Percentiles rank a stretch among this genome's conserved stretches.
These are phyloP conservation scores for Rhodotorula sp. DNA, from an alignment of 1,284 basidiomycete genomes.

Conservation along the genomic window DNA sequence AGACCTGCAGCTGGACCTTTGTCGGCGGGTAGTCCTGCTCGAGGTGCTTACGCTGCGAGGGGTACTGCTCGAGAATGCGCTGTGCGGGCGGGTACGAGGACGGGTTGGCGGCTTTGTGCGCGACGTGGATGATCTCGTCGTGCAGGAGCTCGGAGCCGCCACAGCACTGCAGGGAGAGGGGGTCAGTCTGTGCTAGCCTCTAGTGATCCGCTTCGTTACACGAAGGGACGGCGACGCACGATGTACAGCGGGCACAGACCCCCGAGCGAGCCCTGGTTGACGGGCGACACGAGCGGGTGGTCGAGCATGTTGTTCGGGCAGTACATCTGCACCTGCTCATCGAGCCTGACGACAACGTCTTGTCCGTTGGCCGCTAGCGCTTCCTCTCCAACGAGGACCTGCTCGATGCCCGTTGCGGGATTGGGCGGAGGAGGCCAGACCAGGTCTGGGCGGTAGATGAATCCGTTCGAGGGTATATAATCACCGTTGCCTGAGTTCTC, in stretches of 20 bases:
- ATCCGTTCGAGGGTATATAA: slow-evolving; percentile 36
- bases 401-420: slow-evolving; percentile 34
- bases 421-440: slow-evolving; percentile 33
- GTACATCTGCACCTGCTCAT: slow-evolving; percentile 64
- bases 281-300: slow-evolving; percentile 82
- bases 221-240: slow-evolving; percentile 25
- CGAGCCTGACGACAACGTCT: slow-evolving; percentile 10
- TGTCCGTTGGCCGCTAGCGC: not conserved
- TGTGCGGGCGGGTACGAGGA: slow-evolving; percentile 63
- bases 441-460: slow-evolving; percentile 36
- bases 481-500: slow-evolving; percentile 14
- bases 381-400: slow-evolving; percentile 21
- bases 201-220: no score
- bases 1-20: slow-evolving; percentile 75
- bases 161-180: slow-evolving; percentile 60
- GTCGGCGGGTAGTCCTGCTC: slow-evolving; percentile 62
- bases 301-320: slow-evolving; percentile 70
- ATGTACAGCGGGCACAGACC: slow-evolving; percentile 85
- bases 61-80: slow-evolving; percentile 35
- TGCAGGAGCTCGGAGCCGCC: slow-evolving; percentile 88
- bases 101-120: slow-evolving; percentile 88
- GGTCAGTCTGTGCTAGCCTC: no score
- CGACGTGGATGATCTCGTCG: slow-evolving; percentile 76
- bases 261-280: slow-evolving; percentile 71
- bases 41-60: slow-evolving; percentile 44